These are phyloP conservation scores for Thelephora terrestris DNA, from an alignment of 1,284 basidiomycete genomes.

Conservation along the genomic window DNA sequence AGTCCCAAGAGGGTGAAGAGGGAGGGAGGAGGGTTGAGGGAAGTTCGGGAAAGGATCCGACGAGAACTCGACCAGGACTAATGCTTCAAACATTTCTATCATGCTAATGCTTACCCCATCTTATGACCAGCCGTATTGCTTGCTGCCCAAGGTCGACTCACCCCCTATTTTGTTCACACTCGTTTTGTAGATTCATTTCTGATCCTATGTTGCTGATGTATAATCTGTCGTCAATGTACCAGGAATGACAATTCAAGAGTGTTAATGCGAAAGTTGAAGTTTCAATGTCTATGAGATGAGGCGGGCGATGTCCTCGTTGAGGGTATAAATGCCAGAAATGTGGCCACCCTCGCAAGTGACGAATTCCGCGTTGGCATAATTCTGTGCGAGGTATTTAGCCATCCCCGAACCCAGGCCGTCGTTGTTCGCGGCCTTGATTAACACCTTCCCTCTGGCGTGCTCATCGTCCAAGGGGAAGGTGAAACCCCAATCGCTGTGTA, in stretches of 20 bases:
- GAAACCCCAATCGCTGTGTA: slow-evolving; percentile 45
- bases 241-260: too few species aligned
- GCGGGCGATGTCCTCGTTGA: not conserved
- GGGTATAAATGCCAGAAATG: slow-evolving; percentile 11
- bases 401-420: slow-evolving; percentile 32
- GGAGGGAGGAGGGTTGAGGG: slow-evolving; percentile 59
- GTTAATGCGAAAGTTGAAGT: too few species aligned
- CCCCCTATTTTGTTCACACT: too few species aligned
- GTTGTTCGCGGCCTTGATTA: slow-evolving; percentile 30
- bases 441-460: slow-evolving; percentile 32
- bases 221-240: too few species aligned
- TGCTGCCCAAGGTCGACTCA: too few species aligned
- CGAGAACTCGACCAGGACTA: slow-evolving; percentile 64
- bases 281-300: too few species aligned
- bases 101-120: too few species aligned
- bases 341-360: slow-evolving; percentile 37
- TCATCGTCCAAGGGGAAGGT: slow-evolving; percentile 37
- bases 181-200: too few species aligned
- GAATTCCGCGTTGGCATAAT: slow-evolving; percentile 30
- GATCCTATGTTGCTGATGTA: too few species aligned
- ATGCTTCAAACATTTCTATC: slow-evolving; percentile 10
- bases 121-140: too few species aligned
- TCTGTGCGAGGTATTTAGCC: slow-evolving; percentile 34
- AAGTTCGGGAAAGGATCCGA: slow-evolving; percentile 71
- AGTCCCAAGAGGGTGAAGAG: slow-evolving; percentile 61